Evolutionary conservation across 768 basidiomycete species (phyloP).

Genomic region (Favolaschia claudopus): DNA sequence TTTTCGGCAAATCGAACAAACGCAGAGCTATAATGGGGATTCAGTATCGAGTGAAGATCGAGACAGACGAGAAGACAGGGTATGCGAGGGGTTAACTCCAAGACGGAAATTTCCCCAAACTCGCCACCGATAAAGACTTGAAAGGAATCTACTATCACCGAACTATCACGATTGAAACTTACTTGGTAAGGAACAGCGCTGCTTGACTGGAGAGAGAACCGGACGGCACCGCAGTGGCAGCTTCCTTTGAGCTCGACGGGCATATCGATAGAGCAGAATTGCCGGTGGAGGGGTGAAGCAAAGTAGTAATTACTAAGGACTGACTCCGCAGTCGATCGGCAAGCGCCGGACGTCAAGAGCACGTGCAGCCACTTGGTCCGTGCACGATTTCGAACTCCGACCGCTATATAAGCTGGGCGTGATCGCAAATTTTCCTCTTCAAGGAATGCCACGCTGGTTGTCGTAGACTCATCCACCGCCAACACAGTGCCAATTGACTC

Average conservation of each 20-base stretch:
- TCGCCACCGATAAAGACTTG: too few species aligned
- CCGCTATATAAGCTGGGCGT: neutral
- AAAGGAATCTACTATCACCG: too few species aligned
- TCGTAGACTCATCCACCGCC: conserved; percentile 45
- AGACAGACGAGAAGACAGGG: too few species aligned
- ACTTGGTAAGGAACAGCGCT: conserved; percentile 74
- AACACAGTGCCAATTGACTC: conserved; percentile 58
- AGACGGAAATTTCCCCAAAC: too few species aligned
- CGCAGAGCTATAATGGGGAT: conserved; percentile 55
- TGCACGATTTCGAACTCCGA: conserved; percentile 8
- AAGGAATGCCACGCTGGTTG: conserved; percentile 61
- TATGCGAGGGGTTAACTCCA: too few species aligned
- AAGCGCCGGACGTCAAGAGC: too few species aligned
- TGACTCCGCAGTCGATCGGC: too few species aligned
- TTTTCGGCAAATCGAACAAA: conserved; percentile 77
- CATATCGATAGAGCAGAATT: too few species aligned
- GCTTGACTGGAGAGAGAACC: conserved; percentile 56
- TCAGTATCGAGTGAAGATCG: too few species aligned
- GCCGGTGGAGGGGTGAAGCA: neutral
- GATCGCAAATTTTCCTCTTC: conserved; percentile 23
- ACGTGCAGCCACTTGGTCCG: conserved; percentile 17
- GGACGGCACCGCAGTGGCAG: conserved; percentile 62
- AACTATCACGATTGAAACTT: conserved; percentile 8
- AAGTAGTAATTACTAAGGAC: neutral
- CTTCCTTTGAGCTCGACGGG: conserved; percentile 63